phyloP scores from a whole-genome alignment of 306 rosid species.

The Castanea sativa region DNA sequence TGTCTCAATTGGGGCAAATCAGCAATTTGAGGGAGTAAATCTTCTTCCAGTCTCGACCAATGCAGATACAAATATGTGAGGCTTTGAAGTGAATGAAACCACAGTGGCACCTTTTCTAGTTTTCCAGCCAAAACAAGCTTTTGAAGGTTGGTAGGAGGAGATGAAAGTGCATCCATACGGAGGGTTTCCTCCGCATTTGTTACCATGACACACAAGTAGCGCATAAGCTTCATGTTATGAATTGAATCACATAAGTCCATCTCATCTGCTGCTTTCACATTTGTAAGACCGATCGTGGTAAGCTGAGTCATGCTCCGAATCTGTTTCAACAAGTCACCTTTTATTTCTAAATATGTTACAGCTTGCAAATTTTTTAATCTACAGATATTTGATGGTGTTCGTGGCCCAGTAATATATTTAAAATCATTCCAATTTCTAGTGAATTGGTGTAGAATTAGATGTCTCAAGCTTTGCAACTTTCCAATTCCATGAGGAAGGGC shows the following conservation, averaged over 20 bases:
- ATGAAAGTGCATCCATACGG: background rate
- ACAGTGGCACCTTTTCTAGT: background rate
- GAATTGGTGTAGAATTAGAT: rapidly evolving
- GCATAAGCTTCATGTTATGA: background rate
- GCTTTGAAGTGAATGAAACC: background rate
- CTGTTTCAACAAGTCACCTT: background rate
- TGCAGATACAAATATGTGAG: background rate
- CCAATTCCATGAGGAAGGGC: background rate
- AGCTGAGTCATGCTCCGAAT: slow-evolving; percentile 1
- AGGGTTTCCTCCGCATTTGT: background rate
- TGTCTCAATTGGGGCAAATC: background rate
- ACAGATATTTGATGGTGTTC: background rate
- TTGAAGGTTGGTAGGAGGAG: slow-evolving; percentile 5
- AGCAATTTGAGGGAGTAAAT: background rate
- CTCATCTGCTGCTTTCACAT: background rate
- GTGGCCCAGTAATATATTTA: rapidly evolving
- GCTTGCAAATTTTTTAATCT: too few relatives aligned
- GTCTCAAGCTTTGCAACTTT: background rate
- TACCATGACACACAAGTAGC: background rate
- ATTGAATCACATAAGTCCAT: background rate
- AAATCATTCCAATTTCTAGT: background rate
- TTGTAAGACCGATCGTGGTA: background rate
- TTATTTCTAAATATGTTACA: background rate
- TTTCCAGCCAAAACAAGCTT: background rate
- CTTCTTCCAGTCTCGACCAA: slow-evolving; percentile 1